Conservation (phyloP, 1,284 basidiomycete genomes). For the Trichosporon asahii region DNA sequence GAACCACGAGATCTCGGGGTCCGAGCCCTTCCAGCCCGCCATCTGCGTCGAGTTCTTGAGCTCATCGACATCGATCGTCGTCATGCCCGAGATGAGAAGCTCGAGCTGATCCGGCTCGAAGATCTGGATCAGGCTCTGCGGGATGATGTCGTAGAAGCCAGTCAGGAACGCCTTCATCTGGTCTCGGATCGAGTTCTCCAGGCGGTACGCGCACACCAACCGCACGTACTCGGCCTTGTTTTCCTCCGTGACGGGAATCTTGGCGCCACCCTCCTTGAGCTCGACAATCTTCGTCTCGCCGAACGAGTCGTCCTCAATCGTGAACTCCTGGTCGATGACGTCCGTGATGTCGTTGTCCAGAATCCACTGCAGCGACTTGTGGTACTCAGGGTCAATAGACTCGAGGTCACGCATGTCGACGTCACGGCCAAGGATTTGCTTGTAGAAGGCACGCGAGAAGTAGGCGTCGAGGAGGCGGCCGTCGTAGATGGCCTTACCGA, state of each 20-base stretch:
- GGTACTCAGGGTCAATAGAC: conserved; percentile 87
- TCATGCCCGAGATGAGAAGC: conserved; percentile 93
- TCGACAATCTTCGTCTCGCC: conserved; percentile 81
- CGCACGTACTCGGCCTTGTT: conserved; percentile 97
- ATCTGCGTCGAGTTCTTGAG: conserved; percentile 74
- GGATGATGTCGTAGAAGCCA: conserved; percentile 81
- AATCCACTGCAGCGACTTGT: conserved; percentile 54
- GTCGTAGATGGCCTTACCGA: conserved; percentile 88
- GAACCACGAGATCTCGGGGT: conserved; percentile 97
- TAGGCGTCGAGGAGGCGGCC: conserved; percentile 95
- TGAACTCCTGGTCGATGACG: conserved; percentile 53
- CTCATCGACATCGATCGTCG: conserved; percentile 98
- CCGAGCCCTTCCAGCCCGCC: conserved; percentile 55
- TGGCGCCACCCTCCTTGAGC: conserved; percentile 77
- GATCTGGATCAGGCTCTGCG: conserved; percentile 54
- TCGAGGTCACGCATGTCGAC: conserved; percentile 93
- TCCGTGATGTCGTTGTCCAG: conserved; percentile 52
- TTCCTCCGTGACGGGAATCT: conserved; percentile 82
- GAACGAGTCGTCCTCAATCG: conserved; percentile 63
- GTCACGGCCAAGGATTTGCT: conserved; percentile 83
- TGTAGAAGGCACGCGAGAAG: conserved; percentile 91
- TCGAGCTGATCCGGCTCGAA: conserved; percentile 99
- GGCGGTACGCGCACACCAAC: conserved; percentile 71
- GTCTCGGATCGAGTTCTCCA: conserved; percentile 93
- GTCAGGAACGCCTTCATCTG: conserved; percentile 86